Evolutionary conservation across 352 stramenopile species (phyloP).

Genomic region (Thraustochytrium sp.): DNA sequence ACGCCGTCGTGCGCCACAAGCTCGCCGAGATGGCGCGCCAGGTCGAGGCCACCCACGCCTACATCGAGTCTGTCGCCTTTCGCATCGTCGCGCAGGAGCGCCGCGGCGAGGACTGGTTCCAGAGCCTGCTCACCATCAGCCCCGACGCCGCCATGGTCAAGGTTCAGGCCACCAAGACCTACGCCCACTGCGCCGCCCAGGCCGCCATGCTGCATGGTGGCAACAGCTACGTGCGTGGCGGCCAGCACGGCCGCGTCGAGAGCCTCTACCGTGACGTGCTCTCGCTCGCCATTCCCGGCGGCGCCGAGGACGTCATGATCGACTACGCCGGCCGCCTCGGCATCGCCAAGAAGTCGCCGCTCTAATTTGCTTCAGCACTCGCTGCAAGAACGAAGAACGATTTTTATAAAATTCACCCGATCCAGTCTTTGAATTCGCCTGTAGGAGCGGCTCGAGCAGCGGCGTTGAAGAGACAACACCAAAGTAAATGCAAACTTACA

Average conservation of each 20-base stretch:
- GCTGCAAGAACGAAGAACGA: too few species aligned
- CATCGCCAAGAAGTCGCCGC: background rate
- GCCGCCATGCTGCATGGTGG: conserved; percentile 37
- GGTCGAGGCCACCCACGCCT: conserved; percentile 29
- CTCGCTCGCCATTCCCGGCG: conserved; percentile 33
- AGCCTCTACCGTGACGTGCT: conserved; percentile 35
- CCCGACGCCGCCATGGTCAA: conserved; percentile 39
- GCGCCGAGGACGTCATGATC: conserved; percentile 31
- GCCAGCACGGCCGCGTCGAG: conserved; percentile 8
- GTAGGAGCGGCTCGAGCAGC: too few species aligned
- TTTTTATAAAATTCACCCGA: too few species aligned
- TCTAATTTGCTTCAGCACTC: too few species aligned
- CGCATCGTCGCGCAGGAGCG: conserved; percentile 32
- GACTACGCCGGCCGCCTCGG: conserved; percentile 10
- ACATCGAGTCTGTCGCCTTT: conserved; percentile 30
- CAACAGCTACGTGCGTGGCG: conserved; percentile 28
- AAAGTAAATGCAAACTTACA: too few species aligned
- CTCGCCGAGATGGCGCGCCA: conserved; percentile 27
- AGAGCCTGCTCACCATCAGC: conserved; percentile 20
- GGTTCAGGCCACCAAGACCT: conserved; percentile 41
- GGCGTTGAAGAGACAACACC: too few species aligned
- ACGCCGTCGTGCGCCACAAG: conserved; percentile 33
- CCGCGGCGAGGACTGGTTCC: conserved; percentile 32
- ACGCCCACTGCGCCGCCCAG: conserved; percentile 1
- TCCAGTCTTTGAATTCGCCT: too few species aligned